Base-by-base conservation (phyloP, 2,329 filamentous ascomycete genomes). In the Epichloe sibirici region DNA sequence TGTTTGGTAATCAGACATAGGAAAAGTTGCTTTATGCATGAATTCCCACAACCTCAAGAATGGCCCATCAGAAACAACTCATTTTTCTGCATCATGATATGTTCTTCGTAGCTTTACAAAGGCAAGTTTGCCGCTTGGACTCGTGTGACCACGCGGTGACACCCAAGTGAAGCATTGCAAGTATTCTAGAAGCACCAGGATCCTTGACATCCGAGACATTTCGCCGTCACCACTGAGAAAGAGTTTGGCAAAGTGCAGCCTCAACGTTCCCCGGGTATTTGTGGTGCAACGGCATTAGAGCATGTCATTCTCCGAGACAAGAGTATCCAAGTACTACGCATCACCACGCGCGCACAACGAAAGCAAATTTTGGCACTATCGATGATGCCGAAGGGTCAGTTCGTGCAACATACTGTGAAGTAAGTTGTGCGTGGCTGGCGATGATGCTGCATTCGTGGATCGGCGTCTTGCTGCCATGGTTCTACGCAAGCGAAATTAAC, bases 161-260 rank as follows among this genome's bases (percentile, higher is more conserved):
- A 49, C 51, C 31, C 47, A 25, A 42, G 34, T 53, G 51, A 46
- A 50, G 47, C 34, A 34, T 15, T 11, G 25, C 35, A 50, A 37
- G 31, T 28, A 38, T 50, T 50, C 51, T 37, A 53, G 51, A 53
- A 53, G 23, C 42, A 28, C 23, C 38, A 35, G 13, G 35, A 34
- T 47, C 28, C 25, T 37, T 34, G n/a, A 7, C 25, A 13, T 9
- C 50, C 38, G 50, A 51, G 44, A 51, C 50, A 51, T 47, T 17
- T 13, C 11, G 43, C n/a, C 37, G 37, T 46, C 13, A 23, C 34
- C 34, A 23, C 31, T 34, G 11, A n/a, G 13, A 50, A n/a, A n/a
- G 4, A 50, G 44, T 34, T 17, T 31, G 12, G 15, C 25, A 37
- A 31, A 47, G 21, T 3, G 17, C 45, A 34, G 6, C 45, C 34